Percentiles rank a stretch among this genome's conserved stretches.
phyloP scores from a whole-genome alignment of 345 rosid species.

The Populus alba region DNA sequence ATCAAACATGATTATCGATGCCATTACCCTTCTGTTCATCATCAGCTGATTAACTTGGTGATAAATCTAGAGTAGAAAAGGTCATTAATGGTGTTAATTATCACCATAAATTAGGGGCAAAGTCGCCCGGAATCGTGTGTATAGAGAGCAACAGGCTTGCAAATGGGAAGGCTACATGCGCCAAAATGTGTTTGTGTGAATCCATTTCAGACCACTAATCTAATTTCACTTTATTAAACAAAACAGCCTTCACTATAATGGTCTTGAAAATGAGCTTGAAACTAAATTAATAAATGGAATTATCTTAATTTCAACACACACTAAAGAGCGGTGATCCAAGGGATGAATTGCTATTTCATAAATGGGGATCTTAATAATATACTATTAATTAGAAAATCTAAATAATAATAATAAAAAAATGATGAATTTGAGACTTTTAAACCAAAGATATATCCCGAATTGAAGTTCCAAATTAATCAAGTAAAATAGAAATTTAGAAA shows the following conservation, averaged over 20 bases:
- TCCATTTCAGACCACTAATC: conserved; percentile 15
- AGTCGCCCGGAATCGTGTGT: conserved; percentile 16
- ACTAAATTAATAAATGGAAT: too few species aligned
- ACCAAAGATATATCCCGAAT: too few species aligned
- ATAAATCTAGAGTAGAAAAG: background rate
- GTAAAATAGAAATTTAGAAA: too few species aligned
- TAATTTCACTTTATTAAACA: background rate
- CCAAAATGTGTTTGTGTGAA: conserved; percentile 15
- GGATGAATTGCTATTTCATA: too few species aligned
- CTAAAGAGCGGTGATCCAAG: too few species aligned
- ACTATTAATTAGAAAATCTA: too few species aligned
- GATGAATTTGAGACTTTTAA: too few species aligned
- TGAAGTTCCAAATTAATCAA: too few species aligned
- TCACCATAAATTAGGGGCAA: conserved; percentile 11
- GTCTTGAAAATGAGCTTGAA: background rate
- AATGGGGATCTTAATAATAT: background rate
- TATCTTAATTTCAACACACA: too few species aligned
- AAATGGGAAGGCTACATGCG: conserved; percentile 15
- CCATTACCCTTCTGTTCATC: conserved; percentile 17
- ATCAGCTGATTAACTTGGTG: conserved; percentile 27
- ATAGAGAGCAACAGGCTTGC: conserved; percentile 6
- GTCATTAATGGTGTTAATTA: background rate
- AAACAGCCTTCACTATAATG: background rate
- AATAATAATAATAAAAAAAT: too few species aligned
- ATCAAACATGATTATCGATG: conserved; percentile 15